These are phyloP conservation scores for Ganoderma multipileum DNA, from an alignment of 1,284 basidiomycete species.

Conservation along the genomic window DNA sequence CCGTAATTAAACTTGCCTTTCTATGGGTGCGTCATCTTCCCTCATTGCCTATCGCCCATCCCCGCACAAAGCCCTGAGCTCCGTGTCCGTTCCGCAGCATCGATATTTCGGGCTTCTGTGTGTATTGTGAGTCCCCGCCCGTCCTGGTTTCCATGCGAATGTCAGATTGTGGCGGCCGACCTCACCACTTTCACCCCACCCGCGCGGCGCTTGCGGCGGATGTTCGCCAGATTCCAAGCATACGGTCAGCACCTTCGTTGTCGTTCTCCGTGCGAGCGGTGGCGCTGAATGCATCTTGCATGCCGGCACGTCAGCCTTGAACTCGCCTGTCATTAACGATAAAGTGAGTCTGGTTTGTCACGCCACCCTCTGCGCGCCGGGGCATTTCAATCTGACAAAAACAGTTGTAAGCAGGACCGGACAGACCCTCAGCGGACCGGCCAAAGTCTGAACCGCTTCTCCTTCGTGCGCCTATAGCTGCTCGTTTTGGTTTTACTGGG, in stretches of 20 bases:
- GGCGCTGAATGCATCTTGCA: neutral
- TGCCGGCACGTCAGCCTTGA: slow-evolving; percentile 24
- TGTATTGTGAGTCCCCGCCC: slow-evolving; percentile 30
- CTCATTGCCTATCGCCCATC: neutral
- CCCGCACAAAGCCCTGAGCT: slow-evolving; percentile 14
- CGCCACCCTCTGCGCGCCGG: neutral
- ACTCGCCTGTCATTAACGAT: slow-evolving; percentile 25
- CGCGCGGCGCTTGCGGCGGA: neutral
- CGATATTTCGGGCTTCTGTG: slow-evolving; percentile 37
- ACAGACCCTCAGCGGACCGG: neutral
- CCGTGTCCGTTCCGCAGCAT: slow-evolving; percentile 23
- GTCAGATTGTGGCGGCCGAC: slow-evolving; percentile 3
- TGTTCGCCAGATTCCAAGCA: slow-evolving; percentile 29
- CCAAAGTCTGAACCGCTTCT: neutral
- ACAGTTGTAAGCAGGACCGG: slow-evolving; percentile 24
- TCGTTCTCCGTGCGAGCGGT: neutral
- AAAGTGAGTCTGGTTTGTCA: slow-evolving; percentile 23
- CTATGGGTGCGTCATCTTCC: slow-evolving; percentile 33
- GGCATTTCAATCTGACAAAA: neutral
- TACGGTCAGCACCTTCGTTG: slow-evolving; percentile 29
- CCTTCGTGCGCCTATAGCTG: slow-evolving; percentile 20
- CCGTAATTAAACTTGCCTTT: slow-evolving; percentile 37
- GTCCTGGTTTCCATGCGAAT: slow-evolving; percentile 31
- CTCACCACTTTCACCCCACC: neutral
- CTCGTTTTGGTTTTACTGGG: slow-evolving; percentile 38